These are phyloP conservation scores for Termitomyces sp. DNA, from an alignment of 1,284 basidiomycete genomes.

Conservation along the genomic window DNA sequence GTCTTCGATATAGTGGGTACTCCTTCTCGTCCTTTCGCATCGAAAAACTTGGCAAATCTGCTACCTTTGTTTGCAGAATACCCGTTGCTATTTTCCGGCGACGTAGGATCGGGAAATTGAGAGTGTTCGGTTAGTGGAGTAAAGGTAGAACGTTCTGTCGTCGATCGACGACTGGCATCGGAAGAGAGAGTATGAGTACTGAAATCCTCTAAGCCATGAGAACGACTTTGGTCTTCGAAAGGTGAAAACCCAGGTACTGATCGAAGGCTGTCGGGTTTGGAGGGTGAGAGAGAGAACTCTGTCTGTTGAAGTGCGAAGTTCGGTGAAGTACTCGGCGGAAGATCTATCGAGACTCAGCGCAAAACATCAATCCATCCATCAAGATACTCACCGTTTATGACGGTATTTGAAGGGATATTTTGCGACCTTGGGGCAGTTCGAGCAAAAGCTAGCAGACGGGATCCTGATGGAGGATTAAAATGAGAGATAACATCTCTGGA, in stretches of 20 bases:
- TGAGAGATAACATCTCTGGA: slow-evolving; percentile 27
- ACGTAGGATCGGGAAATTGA: slow-evolving; percentile 12
- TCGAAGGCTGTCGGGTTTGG: slow-evolving; percentile 28
- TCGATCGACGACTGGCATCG: slow-evolving; percentile 34
- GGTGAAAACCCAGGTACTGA: slow-evolving; percentile 46
- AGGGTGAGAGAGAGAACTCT: slow-evolving; percentile 21
- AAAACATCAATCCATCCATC: not conserved
- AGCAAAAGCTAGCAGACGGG: slow-evolving; percentile 65
- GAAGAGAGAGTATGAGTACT: slow-evolving; percentile 22
- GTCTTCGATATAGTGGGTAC: slow-evolving; percentile 33
- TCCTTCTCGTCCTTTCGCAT: slow-evolving; percentile 57
- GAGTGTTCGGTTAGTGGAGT: slow-evolving; percentile 12
- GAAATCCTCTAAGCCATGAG: slow-evolving; percentile 34
- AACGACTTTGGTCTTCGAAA: slow-evolving; percentile 45
- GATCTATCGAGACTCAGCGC: slow-evolving; percentile 3
- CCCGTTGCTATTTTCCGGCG: slow-evolving; percentile 28
- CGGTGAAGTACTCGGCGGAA: not conserved
- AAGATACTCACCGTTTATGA: slow-evolving; percentile 17
- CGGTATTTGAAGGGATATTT: slow-evolving; percentile 9
- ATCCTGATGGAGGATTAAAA: slow-evolving; percentile 65
- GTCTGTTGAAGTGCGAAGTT: slow-evolving; percentile 14
- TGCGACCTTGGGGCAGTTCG: slow-evolving; percentile 26
- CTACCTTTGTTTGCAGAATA: slow-evolving; percentile 61
- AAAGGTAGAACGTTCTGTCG: slow-evolving; percentile 24
- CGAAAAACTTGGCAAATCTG: slow-evolving; percentile 79